Evolutionary conservation across 148 eudicot genomes (phyloP), one percentile per base, ranked within the genome.

Genomic region (Amaranthus cruentus): DNA sequence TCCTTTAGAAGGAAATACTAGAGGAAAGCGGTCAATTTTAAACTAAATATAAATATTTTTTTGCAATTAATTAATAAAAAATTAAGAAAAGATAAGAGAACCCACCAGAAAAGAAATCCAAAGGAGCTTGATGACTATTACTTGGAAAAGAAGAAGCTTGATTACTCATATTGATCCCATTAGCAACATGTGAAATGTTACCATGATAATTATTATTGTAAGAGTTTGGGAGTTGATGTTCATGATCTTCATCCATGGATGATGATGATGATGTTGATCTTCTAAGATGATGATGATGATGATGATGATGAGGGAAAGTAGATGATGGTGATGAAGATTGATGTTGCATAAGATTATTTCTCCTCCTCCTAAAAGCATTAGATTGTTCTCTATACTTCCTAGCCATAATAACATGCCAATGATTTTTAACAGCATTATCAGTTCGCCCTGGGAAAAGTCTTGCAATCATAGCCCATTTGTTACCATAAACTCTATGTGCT

Each of bases 381-480:
- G 92, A 87, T 56, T 88, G 92, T 15, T 92, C 91, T 55, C 95
- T 84, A 81, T 81, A 85, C 66, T 85, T 92, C 8, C 97, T 85
- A 2, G 97, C 92, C 97, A 92, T 92, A 1, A 90, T 72, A 6
- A 92, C 97, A 84, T 92, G 97, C 97, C 97, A 92, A 77, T 92
- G 97, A 72, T 92, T 92, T 76, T 92, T 92, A 50, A 92, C 92
- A n/a, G 97, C 91, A 79, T 92, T 92, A 54, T 92, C 97, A 15
- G 97, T 92, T 67, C 97, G 79, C 0, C 97, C 97, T 4, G 96
- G 97, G 47, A 92, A 92, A 0, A 92, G 82, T 78, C 96, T 85
- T 11, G 97, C 90, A 50, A 91, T 88, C 85, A 89, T 76, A 3
- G 97, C 95, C 97, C 97, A 91, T 76, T 88, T 91, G 92, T 91